These are phyloP conservation scores for Aspergillus sparsus DNA, from an alignment of 495 filamentous ascomycete species.

Conservation along the genomic window DNA sequence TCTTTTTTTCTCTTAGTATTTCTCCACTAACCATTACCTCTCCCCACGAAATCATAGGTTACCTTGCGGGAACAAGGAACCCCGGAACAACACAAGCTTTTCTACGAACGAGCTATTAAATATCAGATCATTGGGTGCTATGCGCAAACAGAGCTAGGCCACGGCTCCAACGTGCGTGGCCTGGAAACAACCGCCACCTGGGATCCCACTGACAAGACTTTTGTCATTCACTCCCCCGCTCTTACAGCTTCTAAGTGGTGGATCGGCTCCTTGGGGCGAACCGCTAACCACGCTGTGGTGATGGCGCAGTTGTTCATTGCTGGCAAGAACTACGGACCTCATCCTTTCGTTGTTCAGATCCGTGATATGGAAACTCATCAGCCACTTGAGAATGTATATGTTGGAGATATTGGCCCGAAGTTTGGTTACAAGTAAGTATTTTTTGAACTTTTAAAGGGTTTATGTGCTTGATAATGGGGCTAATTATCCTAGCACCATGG, in stretches of 20 bases:
- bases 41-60: conserved; percentile 37
- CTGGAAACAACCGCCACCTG: conserved; percentile 74
- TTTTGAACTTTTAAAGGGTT: not conserved
- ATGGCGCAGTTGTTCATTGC: conserved; percentile 69
- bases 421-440: conserved; percentile 60
- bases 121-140: conserved; percentile 75
- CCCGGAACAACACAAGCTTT: conserved; percentile 67
- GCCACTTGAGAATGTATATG: conserved; percentile 66
- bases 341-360: conserved; percentile 76
- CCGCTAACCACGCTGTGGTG: conserved; percentile 73
- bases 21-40: conserved; percentile 12
- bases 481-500: conserved; percentile 57
- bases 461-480: conserved; percentile 5
- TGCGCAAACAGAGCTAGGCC: conserved; percentile 74
- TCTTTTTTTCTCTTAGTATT: not conserved
- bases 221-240: conserved; percentile 66
- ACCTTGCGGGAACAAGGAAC: conserved; percentile 71
- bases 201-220: conserved; percentile 66
- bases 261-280: conserved; percentile 72
- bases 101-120: conserved; percentile 61
- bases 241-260: conserved; percentile 77
- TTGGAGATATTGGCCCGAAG: conserved; percentile 76
- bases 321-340: conserved; percentile 66
- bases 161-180: conserved; percentile 73
- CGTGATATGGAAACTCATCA: conserved; percentile 69